Base-by-base conservation (phyloP, 345 rosid genomes). In the Dipteronia sinensis region DNA sequence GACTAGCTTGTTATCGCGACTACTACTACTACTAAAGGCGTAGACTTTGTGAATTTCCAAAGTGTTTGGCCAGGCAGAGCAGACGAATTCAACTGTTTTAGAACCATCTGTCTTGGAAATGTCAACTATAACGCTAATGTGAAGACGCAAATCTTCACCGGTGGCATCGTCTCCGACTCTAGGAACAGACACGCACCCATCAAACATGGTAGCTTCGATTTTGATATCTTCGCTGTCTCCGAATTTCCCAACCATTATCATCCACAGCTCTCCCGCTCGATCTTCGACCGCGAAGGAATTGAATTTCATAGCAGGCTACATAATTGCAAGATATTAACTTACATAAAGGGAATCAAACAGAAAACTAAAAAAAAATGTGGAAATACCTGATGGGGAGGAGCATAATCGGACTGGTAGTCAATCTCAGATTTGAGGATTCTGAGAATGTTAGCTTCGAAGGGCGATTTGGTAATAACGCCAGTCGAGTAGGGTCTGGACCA, bases 21-120 rank as follows among this genome's bases (percentile, higher is more conserved):
- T 17, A 38, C 42, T 3, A 6, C 42, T 3, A 6, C 23, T 19
- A 56, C n/a, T 46, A 64, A 86, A 82, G 80, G 81, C 71, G 83
- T 87, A 88, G 71, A 88, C 82, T 73, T 88, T 87, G 76, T 78
- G 94, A 81, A 94, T 83, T 84, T 86, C 88, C 51, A 89, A 76
- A 69, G 86, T 79, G 79, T 88, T 84, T 40, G 95, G 94, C 94
- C 94, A 90, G 0, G 90, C 91, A 0, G 97, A 88, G 82, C 97
- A 93, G 16, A 84, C 72, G 4, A 91, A 87, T 79, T 89, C 90
- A 56, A 89, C 62, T 3, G 59, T 83, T 56, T 78, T 81, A 58
- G 80, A 83, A 10, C 84, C 84, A 62, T 84, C 86, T 47, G 34
- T 59, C 83, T 86, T 92, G 68, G 82, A 82, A 10, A 92, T 76